These are phyloP conservation scores for Pseudogymnoascus sp. DNA, from an alignment of 2,329 filamentous ascomycete genomes.

Conservation along the genomic window DNA sequence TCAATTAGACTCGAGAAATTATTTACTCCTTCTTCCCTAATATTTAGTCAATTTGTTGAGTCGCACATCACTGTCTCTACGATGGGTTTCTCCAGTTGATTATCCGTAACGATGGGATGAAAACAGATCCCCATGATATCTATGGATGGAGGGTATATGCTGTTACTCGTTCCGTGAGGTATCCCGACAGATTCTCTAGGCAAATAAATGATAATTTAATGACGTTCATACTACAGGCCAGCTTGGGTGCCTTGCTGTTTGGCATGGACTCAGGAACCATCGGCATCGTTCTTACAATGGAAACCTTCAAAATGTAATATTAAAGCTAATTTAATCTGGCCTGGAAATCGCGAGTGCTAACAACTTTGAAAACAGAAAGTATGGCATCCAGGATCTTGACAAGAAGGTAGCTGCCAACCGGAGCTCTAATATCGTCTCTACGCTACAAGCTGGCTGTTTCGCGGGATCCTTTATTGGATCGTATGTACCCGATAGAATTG, in stretches of 20 bases:
- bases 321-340: not conserved
- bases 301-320: not conserved
- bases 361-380: not conserved
- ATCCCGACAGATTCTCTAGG: not conserved
- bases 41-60: not conserved
- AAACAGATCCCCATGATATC: slow-evolving; percentile 9
- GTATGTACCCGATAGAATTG: not conserved
- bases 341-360: not conserved
- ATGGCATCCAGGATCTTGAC: not conserved
- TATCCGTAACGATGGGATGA: slow-evolving; percentile 11
- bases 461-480: slow-evolving; percentile 26
- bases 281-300: slow-evolving; percentile 16
- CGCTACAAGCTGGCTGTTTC: slow-evolving; percentile 57
- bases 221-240: slow-evolving; percentile 8
- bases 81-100: not conserved
- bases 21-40: not conserved
- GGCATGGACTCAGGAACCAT: slow-evolving; percentile 23
- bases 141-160: slow-evolving; percentile 10
- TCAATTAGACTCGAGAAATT: not conserved
- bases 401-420: not conserved
- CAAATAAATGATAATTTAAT: not conserved
- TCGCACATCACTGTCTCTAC: not conserved
- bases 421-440: slow-evolving; percentile 44
- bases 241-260: slow-evolving; percentile 15
- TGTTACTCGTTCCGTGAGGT: slow-evolving; percentile 6